Conservation (phyloP, 108 stramenopile genomes). For the Craspedostauros australis region DNA sequence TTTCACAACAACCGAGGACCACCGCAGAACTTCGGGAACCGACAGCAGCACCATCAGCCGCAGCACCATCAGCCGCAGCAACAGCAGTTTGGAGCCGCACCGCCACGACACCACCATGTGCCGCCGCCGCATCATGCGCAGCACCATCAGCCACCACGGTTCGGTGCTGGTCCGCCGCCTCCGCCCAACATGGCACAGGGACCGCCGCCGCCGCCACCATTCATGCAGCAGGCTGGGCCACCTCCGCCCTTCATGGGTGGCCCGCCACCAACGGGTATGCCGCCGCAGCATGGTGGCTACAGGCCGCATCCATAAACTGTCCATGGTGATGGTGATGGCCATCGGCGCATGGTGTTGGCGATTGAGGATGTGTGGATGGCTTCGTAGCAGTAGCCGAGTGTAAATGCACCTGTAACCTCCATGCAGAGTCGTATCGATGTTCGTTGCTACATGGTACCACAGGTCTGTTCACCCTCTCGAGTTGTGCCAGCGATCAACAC, state of each 20-base stretch:
- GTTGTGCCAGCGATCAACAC: too few relatives aligned
- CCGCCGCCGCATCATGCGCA: not conserved
- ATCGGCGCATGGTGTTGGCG: too few relatives aligned
- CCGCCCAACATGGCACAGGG: conserved; percentile 3
- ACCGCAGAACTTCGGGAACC: not conserved
- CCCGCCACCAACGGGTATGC: conserved; percentile 4
- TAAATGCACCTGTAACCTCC: too few relatives aligned
- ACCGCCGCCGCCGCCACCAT: conserved; percentile 24
- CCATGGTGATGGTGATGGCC: too few relatives aligned
- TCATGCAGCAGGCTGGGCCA: conserved; percentile 23
- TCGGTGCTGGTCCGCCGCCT: conserved; percentile 1
- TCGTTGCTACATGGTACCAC: too few relatives aligned
- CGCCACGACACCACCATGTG: conserved; percentile 2
- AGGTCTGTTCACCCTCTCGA: too few relatives aligned
- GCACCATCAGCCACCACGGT: conserved; percentile 7
- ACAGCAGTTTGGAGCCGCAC: not conserved
- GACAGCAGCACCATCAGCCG: not conserved
- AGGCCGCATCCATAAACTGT: too few relatives aligned
- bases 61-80: conserved; percentile 1
- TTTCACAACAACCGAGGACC: not conserved
- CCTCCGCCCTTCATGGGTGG: conserved; percentile 7
- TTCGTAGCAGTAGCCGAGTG: too few relatives aligned
- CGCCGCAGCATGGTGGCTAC: not conserved
- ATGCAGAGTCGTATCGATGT: too few relatives aligned
- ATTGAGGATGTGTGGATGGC: too few relatives aligned